phyloP scores from a whole-genome alignment of 2,329 filamentous ascomycete species.

The Aspergillus sojae region DNA sequence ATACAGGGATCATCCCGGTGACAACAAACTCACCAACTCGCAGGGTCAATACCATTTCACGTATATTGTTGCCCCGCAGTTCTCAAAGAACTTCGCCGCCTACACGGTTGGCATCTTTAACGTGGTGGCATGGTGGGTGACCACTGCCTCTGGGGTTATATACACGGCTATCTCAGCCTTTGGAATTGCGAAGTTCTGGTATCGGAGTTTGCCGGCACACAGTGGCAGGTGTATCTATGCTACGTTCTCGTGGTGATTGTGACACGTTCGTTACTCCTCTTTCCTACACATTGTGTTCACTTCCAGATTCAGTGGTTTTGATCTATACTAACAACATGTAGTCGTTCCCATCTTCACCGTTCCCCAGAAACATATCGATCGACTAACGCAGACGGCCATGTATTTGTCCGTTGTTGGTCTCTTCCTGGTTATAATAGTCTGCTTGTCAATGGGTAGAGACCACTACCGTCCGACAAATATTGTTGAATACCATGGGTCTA shows the following conservation, averaged over 20 bases:
- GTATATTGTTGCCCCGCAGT: constrained; percentile 28
- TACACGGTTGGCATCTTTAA: constrained; percentile 29
- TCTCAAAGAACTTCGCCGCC: constrained; percentile 26
- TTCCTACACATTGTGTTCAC: neutral
- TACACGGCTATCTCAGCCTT: constrained; percentile 22
- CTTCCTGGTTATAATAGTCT: constrained; percentile 12
- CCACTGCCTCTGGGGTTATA: constrained; percentile 17
- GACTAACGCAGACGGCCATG: constrained; percentile 16
- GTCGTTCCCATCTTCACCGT: constrained; percentile 22
- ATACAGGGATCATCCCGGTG: neutral
- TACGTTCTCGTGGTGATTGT: constrained; percentile 17
- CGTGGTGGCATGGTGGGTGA: constrained; percentile 30
- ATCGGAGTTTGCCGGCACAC: constrained; percentile 9
- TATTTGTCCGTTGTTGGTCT: constrained; percentile 16
- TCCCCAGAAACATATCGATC: constrained; percentile 16
- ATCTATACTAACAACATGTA: neutral
- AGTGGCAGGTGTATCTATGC: no score
- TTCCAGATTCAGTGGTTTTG: neutral
- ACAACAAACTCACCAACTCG: neutral
- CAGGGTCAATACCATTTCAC: constrained; percentile 36
- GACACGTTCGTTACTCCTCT: constrained; percentile 8
- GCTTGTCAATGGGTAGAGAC: constrained; percentile 16
- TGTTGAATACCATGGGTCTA: constrained; percentile 2
- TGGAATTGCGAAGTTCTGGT: constrained; percentile 17
- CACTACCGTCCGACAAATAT: constrained; percentile 10